phyloP scores from a whole-genome alignment of 495 filamentous ascomycete species.

The Friedmanniomyces simplex region DNA sequence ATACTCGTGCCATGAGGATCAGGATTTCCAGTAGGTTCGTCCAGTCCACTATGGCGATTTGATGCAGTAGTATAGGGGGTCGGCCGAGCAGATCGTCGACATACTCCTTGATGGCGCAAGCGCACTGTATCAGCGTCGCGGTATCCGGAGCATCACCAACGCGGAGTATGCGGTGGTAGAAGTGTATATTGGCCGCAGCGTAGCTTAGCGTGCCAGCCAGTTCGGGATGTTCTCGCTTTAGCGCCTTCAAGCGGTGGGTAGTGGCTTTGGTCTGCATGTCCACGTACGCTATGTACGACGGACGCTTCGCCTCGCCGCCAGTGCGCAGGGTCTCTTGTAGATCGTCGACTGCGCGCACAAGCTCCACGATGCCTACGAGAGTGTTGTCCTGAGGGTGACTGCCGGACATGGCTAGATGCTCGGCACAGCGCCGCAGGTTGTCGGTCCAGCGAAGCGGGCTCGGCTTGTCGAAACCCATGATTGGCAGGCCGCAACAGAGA shows the following conservation, averaged over 20 bases:
- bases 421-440: slow-evolving; percentile 3
- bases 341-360: slow-evolving; percentile 3
- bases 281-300: not conserved
- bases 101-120: slow-evolving; percentile 9
- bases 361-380: slow-evolving; percentile 1
- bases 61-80: not conserved
- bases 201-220: not conserved
- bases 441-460: slow-evolving; percentile 11
- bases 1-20: not conserved
- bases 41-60: slow-evolving; percentile 8
- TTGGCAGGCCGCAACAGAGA: slow-evolving; percentile 6
- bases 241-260: not conserved
- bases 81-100: slow-evolving; percentile 1
- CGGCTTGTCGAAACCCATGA: slow-evolving; percentile 8
- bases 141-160: not conserved
- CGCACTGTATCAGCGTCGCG: slow-evolving; percentile 3
- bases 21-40: slow-evolving; percentile 9
- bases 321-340: not conserved
- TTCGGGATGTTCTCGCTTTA: slow-evolving; percentile 2
- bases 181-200: not conserved
- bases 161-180: not conserved
- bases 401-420: not conserved
- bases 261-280: not conserved
- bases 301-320: not conserved
- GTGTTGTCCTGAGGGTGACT: not conserved